Conservation (phyloP, 768 basidiomycete genomes). For the Tremella yokohamensis region DNA sequence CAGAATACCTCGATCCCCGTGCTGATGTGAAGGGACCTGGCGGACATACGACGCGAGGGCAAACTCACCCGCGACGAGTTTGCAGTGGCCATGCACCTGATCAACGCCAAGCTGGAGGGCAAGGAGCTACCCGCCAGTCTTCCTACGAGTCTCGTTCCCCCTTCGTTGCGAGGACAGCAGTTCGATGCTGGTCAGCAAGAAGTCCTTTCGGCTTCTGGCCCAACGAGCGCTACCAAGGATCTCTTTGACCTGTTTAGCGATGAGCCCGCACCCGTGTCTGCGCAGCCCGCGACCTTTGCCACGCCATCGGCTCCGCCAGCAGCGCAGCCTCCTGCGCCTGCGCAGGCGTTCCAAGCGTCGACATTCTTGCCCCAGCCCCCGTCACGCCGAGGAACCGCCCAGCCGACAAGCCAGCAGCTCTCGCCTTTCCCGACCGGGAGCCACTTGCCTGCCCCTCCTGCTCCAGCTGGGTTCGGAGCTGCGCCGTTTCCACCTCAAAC, state of each 20-base stretch:
- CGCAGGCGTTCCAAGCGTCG: conserved; percentile 10
- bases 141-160: conserved; percentile 73
- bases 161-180: conserved; percentile 61
- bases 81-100: conserved; percentile 90
- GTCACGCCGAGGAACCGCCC: conserved; percentile 25
- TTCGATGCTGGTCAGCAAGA: conserved; percentile 42
- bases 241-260: conserved; percentile 52
- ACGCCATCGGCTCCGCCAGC: conserved; percentile 11
- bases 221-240: conserved; percentile 45
- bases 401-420: conserved; percentile 17
- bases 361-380: conserved; percentile 28
- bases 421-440: conserved; percentile 53
- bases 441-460: conserved; percentile 15
- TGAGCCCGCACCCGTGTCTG: conserved; percentile 16
- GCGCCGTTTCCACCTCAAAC: conserved; percentile 26
- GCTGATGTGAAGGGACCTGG: conserved; percentile 69
- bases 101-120: conserved; percentile 77
- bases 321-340: conserved; percentile 1
- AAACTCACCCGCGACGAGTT: conserved; percentile 84
- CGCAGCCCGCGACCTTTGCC: conserved; percentile 16
- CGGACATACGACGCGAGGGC: conserved; percentile 84
- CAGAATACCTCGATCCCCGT: background rate
- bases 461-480: conserved; percentile 30
- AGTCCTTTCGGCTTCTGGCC: conserved; percentile 42
- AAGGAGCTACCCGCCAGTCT: conserved; percentile 64